phyloP scores from a whole-genome alignment of 148 eudicot species.

The Vaccinium darrowii region DNA sequence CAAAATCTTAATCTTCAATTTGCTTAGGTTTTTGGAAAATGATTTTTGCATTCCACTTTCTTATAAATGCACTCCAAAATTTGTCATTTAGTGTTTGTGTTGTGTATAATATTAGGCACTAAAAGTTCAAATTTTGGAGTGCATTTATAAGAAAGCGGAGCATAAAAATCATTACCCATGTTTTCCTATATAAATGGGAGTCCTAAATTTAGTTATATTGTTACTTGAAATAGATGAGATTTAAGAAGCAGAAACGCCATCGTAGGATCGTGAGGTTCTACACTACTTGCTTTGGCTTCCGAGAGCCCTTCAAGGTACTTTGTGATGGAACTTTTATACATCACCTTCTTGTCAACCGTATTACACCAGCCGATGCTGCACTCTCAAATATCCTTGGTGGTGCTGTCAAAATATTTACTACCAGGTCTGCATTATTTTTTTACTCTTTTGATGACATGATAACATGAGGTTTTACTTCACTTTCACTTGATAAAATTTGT shows the following conservation, averaged over 20 bases:
- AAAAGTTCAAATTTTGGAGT: too few relatives aligned
- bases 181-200: neutral
- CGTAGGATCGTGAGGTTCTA: slow-evolving; percentile 60
- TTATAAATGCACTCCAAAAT: too few relatives aligned
- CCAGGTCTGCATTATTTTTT: slow-evolving; percentile 39
- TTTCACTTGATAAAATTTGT: neutral
- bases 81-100: too few relatives aligned
- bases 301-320: slow-evolving; percentile 83
- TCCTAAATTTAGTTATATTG: neutral
- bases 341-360: slow-evolving; percentile 54
- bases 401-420: slow-evolving; percentile 72
- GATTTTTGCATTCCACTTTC: too few relatives aligned
- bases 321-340: slow-evolving; percentile 90
- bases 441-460: neutral
- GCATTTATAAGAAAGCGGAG: too few relatives aligned
- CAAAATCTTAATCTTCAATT: neutral
- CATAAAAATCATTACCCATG: neutral
- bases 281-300: slow-evolving; percentile 77
- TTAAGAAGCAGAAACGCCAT: slow-evolving; percentile 81
- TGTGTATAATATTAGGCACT: too few relatives aligned
- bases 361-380: slow-evolving; percentile 59
- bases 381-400: slow-evolving; percentile 52
- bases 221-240: slow-evolving; percentile 47
- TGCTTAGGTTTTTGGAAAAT: too few relatives aligned
- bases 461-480: neutral